These are phyloP conservation scores for Rhipidocladum racemiflorum DNA, from an alignment of 176 grass and related monocot species.

Conservation along the genomic window DNA sequence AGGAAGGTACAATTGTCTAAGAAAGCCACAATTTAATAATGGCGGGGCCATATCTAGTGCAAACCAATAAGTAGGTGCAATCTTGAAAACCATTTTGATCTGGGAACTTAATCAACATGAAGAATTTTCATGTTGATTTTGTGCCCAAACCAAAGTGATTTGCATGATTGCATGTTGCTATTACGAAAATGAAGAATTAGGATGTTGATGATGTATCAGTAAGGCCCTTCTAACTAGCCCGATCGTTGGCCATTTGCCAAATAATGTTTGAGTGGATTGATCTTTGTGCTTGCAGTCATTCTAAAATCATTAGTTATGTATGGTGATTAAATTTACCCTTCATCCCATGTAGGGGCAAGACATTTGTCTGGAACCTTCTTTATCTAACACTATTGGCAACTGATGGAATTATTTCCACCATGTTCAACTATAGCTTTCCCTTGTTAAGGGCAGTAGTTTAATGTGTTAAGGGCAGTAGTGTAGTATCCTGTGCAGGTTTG, in stretches of 20 bases:
- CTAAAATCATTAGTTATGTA: background rate
- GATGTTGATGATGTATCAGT: background rate
- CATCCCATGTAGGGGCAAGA: background rate
- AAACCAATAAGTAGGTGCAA: background rate
- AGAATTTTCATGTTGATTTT: background rate
- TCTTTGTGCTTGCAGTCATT: background rate
- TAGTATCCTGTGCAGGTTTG: too few relatives aligned
- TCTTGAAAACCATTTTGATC: background rate
- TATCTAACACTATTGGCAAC: background rate
- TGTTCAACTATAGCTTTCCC: slow-evolving; percentile 1
- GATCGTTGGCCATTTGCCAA: background rate
- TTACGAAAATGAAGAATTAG: background rate
- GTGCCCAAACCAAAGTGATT: background rate
- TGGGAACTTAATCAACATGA: background rate
- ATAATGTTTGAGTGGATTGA: background rate
- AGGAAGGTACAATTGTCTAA: background rate
- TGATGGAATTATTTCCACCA: background rate
- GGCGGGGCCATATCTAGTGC: background rate
- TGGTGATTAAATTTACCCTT: background rate
- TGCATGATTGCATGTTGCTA: background rate
- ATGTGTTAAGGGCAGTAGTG: too few relatives aligned
- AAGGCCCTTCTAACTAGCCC: background rate
- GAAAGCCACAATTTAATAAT: background rate
- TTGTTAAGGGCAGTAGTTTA: too few relatives aligned
- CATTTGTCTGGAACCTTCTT: background rate